Evolutionary conservation across 768 basidiomycete species (phyloP).

Genomic region (Grammothele lineata): DNA sequence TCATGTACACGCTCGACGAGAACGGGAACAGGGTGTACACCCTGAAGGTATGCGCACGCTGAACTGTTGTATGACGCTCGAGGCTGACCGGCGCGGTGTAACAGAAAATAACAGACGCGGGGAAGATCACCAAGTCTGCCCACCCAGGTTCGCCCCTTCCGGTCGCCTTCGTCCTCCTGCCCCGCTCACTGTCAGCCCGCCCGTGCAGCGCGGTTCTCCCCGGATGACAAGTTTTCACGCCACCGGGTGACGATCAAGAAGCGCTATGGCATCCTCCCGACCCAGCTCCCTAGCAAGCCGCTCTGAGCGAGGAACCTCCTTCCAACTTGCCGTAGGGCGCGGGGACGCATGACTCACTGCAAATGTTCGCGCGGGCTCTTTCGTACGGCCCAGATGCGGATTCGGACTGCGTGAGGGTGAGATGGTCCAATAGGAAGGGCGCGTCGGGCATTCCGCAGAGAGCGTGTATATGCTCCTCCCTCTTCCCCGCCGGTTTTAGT

Average conservation of each 20-base stretch:
- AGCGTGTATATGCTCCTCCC: too few relatives aligned
- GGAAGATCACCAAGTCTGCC: slow-evolving; percentile 89
- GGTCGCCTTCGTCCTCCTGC: not conserved
- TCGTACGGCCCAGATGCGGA: too few relatives aligned
- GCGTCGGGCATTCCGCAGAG: too few relatives aligned
- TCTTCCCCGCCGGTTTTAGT: too few relatives aligned
- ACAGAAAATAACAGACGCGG: slow-evolving; percentile 81
- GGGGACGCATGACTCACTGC: too few relatives aligned
- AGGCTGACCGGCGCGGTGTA: too few relatives aligned
- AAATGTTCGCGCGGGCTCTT: too few relatives aligned
- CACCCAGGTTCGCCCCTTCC: slow-evolving; percentile 74
- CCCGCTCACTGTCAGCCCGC: slow-evolving; percentile 1
- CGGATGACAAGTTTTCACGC: slow-evolving; percentile 98
- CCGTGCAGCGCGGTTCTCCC: slow-evolving; percentile 93
- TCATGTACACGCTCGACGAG: slow-evolving; percentile 89
- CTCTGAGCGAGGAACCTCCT: slow-evolving; percentile 47
- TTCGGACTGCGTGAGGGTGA: too few relatives aligned
- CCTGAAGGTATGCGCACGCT: slow-evolving; percentile 68
- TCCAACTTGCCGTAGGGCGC: too few relatives aligned
- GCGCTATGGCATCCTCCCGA: slow-evolving; percentile 82
- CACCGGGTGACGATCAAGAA: slow-evolving; percentile 98
- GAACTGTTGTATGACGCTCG: too few relatives aligned
- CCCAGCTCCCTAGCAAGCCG: slow-evolving; percentile 86
- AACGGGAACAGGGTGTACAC: slow-evolving; percentile 85
- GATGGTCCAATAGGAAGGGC: too few relatives aligned